Evolutionary conservation across 202 grass and related monocot species (phyloP).

Genomic region (Panicum virgatum): DNA sequence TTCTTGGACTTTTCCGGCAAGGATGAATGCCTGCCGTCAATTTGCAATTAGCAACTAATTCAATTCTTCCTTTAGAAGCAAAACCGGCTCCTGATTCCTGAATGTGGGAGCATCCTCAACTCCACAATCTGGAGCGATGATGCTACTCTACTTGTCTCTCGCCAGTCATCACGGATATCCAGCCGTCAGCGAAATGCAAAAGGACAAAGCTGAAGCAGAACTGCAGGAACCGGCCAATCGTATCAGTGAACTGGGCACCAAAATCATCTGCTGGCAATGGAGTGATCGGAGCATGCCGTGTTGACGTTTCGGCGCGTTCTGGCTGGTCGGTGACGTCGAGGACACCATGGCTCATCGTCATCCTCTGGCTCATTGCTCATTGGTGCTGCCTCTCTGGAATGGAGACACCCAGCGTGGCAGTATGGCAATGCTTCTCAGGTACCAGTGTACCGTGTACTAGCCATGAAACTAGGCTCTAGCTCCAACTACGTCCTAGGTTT

Average conservation of each 20-base stretch:
- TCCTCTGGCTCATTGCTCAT: too few relatives aligned
- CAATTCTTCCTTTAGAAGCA: not conserved
- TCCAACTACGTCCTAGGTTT: not conserved
- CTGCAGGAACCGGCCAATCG: not conserved
- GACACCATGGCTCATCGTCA: not conserved
- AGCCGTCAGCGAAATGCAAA: too few relatives aligned
- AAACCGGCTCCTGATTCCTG: not conserved
- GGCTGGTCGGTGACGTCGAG: not conserved
- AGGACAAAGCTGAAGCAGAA: not conserved
- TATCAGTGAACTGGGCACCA: not conserved
- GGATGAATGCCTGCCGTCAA: not conserved
- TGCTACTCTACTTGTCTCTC: not conserved
- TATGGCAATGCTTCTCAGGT: too few relatives aligned
- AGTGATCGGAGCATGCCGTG: not conserved
- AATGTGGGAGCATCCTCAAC: not conserved
- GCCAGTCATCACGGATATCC: not conserved
- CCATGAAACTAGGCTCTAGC: too few relatives aligned
- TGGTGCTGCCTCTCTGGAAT: too few relatives aligned
- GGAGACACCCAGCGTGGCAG: too few relatives aligned
- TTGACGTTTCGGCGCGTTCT: not conserved
- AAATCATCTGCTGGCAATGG: not conserved
- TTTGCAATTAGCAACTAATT: not conserved
- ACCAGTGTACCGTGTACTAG: too few relatives aligned
- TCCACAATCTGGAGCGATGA: not conserved
- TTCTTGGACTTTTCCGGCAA: not conserved